These are phyloP conservation scores for Tolypocladium tropicale DNA, from an alignment of 2,329 filamentous ascomycete species.

Conservation along the genomic window DNA sequence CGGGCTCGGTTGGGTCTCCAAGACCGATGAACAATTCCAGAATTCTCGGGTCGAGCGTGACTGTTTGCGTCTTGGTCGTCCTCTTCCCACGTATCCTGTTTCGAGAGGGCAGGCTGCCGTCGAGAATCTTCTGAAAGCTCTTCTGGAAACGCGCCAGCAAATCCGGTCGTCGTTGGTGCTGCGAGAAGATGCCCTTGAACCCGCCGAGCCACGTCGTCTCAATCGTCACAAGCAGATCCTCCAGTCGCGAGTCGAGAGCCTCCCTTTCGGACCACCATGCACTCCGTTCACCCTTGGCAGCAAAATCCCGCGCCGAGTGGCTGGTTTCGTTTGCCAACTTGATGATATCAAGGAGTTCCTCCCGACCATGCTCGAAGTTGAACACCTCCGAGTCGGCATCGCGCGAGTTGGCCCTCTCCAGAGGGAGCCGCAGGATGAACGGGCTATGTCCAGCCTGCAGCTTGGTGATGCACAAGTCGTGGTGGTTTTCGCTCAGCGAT, in stretches of 20 bases:
- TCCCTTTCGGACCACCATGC: constrained; percentile 88
- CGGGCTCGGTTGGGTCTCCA: constrained; percentile 58
- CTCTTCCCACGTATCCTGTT: constrained; percentile 49
- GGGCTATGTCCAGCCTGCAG: constrained; percentile 66
- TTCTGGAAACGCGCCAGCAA: constrained; percentile 66
- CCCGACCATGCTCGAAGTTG: constrained; percentile 68
- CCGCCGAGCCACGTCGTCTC: constrained; percentile 93
- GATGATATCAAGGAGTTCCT: constrained; percentile 77
- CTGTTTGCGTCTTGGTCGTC: constrained; percentile 27
- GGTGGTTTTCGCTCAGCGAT: constrained; percentile 67
- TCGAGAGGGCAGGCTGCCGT: constrained; percentile 78
- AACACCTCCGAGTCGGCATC: constrained; percentile 73
- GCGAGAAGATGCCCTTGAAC: constrained; percentile 88
- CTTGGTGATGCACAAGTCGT: constrained; percentile 84
- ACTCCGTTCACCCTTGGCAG: constrained; percentile 61
- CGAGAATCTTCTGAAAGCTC: constrained; percentile 67
- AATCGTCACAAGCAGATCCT: constrained; percentile 70
- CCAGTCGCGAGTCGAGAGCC: constrained; percentile 65
- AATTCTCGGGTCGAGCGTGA: constrained; percentile 50
- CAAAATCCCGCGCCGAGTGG: constrained; percentile 61
- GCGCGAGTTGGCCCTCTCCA: constrained; percentile 71
- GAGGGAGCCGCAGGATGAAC: constrained; percentile 77
- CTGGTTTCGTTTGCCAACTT: constrained; percentile 72
- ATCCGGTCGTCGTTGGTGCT: constrained; percentile 50
- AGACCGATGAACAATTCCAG: constrained; percentile 84